phyloP scores from a whole-genome alignment of 805 yeast genomes.

The Saturnispora saitoi region DNA sequence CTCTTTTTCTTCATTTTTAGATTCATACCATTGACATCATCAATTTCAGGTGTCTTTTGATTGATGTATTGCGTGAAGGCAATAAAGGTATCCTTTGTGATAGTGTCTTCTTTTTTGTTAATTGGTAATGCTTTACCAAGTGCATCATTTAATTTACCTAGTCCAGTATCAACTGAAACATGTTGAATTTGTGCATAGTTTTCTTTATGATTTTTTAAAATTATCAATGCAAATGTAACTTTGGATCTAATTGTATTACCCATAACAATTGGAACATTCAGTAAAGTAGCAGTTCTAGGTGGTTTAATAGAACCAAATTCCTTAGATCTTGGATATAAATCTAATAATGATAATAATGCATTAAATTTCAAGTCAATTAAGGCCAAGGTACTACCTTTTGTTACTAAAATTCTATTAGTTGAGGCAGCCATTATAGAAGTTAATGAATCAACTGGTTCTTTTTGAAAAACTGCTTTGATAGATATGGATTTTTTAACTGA shows the following conservation, averaged over 20 bases:
- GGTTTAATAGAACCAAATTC: conserved; percentile 14
- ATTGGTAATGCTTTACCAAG: conserved; percentile 49
- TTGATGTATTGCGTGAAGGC: conserved; percentile 15
- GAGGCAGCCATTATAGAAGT: conserved; percentile 34
- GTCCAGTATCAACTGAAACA: conserved; percentile 50
- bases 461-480: conserved; percentile 18
- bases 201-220: conserved; percentile 34
- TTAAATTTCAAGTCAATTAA: conserved; percentile 38
- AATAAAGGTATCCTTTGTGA: conserved; percentile 13
- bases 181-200: conserved; percentile 37
- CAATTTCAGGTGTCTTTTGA: conserved; percentile 20
- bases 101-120: neutral
- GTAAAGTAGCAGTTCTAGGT: conserved; percentile 25
- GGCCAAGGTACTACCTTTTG: conserved; percentile 32
- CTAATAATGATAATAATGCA: conserved; percentile 28
- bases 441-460: conserved; percentile 22
- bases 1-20: conserved; percentile 15
- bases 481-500: conserved; percentile 25
- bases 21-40: conserved; percentile 20
- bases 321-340: conserved; percentile 26
- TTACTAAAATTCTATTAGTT: conserved; percentile 38
- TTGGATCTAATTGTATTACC: conserved; percentile 37
- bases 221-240: conserved; percentile 34
- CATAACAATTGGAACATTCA: conserved; percentile 29
- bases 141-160: conserved; percentile 59